Evolutionary conservation across 306 rosid genomes (phyloP).

Genomic region (Vigna mungo): DNA sequence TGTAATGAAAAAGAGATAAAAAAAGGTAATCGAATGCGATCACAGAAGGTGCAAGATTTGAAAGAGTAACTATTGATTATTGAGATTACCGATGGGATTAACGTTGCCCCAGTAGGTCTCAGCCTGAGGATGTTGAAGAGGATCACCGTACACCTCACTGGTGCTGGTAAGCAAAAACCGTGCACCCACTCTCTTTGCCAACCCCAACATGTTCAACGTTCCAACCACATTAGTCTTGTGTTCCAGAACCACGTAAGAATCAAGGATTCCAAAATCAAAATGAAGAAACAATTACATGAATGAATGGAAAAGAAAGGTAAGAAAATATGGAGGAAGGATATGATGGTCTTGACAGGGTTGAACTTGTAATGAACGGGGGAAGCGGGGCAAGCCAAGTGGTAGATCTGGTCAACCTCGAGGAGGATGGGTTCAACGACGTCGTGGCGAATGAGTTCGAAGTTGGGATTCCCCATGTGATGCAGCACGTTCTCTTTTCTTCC

Average conservation of each 20-base stretch:
- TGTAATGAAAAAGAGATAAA: neutral
- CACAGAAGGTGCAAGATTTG: too few relatives aligned
- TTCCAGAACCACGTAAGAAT: slow-evolving; percentile 33
- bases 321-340: slow-evolving; percentile 56
- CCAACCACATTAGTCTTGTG: slow-evolving; percentile 99
- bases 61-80: too few relatives aligned
- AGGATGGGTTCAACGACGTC: slow-evolving; percentile 90
- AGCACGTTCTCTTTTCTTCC: slow-evolving; percentile 79
- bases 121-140: slow-evolving; percentile 89
- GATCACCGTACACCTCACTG: slow-evolving; percentile 96
- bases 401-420: slow-evolving; percentile 94
- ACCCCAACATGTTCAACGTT: slow-evolving; percentile 87
- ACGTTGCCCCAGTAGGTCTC: slow-evolving; percentile 98
- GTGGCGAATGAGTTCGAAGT: slow-evolving; percentile 89
- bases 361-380: slow-evolving; percentile 96
- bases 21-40: too few relatives aligned
- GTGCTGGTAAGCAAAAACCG: slow-evolving; percentile 90
- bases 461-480: slow-evolving; percentile 80
- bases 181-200: slow-evolving; percentile 88
- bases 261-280: slow-evolving; percentile 48
- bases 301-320: too few relatives aligned
- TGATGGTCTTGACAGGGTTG: slow-evolving; percentile 95
- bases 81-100: slow-evolving; percentile 78
- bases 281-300: too few relatives aligned
- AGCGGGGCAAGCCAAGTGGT: slow-evolving; percentile 95